Base-by-base conservation (phyloP, 1,284 basidiomycete species). In the Bjerkandera adusta region DNA sequence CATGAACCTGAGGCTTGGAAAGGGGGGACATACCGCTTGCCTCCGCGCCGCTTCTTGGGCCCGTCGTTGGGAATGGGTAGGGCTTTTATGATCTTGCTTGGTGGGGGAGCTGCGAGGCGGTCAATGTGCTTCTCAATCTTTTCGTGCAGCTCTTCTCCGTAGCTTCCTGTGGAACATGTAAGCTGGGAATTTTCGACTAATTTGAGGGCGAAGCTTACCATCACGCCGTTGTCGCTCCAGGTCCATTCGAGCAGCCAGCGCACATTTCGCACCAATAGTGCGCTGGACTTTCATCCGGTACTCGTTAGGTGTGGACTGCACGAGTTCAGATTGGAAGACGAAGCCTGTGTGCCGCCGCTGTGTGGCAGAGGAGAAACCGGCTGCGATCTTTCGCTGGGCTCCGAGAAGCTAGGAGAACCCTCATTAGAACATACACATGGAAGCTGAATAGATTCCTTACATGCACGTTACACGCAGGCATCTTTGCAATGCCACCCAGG, bases 51-150 rank as follows among this genome's bases (percentile, higher is more conserved):
- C 65, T 97, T 97, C 70, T 96, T 94, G 16, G 89, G 89, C 1
- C 93, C 94, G 64, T 99, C 97, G 55, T 91, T 90, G 0, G 97
- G 97, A 54, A 97, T 83, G n/a, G 97, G 93, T 3, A 99, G 72
- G 1, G 97, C 92, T 65, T 99, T 99, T 35, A 83, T 77, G 24
- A 97, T 87, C 70, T 98, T 99, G 43, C 85, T 81, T 20, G 97
- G 96, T 18, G 95, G 93, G 0, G 97, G 97, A 33, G 97, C 93
- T 2, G 93, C 84, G 38, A 99, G 77, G 52, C 92, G 83, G 59
- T 97, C 92, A 44, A 99, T 83, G 56, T 91, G 89, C 59, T 89
- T 92, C 60, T 94, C 87, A 21, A 99, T 81, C 60, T 97, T 94
- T 35, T 86, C 88, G 50, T 87, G 76, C 40, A 96, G 71, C 50